A percentile compares a stretch with the other conserved stretches of the same genome.
Evolutionary conservation across 2,329 filamentous ascomycete genomes (phyloP).

Genomic region (Lachnellula willkommii): DNA sequence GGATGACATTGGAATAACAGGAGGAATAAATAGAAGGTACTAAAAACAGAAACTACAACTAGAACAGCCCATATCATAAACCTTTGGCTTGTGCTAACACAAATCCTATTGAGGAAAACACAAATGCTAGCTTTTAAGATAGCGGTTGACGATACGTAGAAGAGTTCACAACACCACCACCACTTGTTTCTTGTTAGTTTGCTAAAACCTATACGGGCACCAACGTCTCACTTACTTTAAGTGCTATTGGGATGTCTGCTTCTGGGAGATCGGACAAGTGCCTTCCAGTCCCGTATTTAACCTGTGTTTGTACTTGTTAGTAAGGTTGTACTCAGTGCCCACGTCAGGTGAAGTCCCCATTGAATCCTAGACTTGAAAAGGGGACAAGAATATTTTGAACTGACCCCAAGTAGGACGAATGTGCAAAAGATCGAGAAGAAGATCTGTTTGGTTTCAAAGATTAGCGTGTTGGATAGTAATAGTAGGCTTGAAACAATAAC

Average conservation of each 20-base stretch:
- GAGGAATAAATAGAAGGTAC: slow-evolving; percentile 36
- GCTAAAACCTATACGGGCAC: not conserved
- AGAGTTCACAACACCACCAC: slow-evolving; percentile 27
- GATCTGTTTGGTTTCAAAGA: slow-evolving; percentile 7
- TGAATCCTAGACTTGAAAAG: too few species aligned
- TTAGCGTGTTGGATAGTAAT: not conserved
- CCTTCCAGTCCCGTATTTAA: slow-evolving; percentile 18
- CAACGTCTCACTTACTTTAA: slow-evolving; percentile 15
- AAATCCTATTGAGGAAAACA: slow-evolving; percentile 35
- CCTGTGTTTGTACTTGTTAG: not conserved
- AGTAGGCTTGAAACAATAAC: not conserved
- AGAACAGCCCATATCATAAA: slow-evolving; percentile 32
- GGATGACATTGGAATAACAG: slow-evolving; percentile 34
- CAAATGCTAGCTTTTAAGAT: slow-evolving; percentile 35
- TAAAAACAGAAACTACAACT: slow-evolving; percentile 30
- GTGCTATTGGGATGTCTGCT: slow-evolving; percentile 5
- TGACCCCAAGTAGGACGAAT: slow-evolving; percentile 18
- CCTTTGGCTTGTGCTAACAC: slow-evolving; percentile 26
- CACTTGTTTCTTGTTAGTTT: slow-evolving; percentile 8
- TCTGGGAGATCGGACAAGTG: slow-evolving; percentile 10
- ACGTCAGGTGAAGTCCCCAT: too few species aligned
- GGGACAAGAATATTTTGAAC: not conserved
- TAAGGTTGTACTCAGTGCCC: too few species aligned
- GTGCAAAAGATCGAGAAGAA: slow-evolving; percentile 14
- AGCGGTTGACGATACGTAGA: slow-evolving; percentile 38